Base-by-base conservation (phyloP, 352 stramenopile genomes). In the Pythium plurisporium region DNA sequence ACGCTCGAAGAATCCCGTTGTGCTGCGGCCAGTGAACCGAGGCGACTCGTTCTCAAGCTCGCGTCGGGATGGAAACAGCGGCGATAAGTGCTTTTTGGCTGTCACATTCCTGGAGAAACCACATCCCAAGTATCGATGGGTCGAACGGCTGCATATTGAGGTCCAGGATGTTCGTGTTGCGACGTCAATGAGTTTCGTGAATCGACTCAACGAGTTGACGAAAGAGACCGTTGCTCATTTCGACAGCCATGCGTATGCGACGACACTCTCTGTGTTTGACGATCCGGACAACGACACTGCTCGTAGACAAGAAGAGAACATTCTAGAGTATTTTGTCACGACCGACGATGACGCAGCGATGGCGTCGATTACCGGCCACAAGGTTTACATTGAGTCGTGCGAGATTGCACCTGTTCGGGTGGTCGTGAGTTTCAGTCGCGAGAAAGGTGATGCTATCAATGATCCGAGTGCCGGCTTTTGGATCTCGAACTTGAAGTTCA, bases 121-220 rank as follows among this genome's bases (percentile, higher is more conserved):
- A 19, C 80, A 93, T 47, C 44, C 73, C 4, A 91, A 89, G 50
- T 89, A 89, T 62, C 74, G 64, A 20, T 90, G 70, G 64, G 68
- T 93, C 19, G 83, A 93, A 41, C 67, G 70, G 31, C 44, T 89
- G 1, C 71, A 62, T 9, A 62, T 89, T 2, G 69, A 87, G 49
- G 42, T 89, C 27, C 81, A 91, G 56, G 79, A 91, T 34, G 62
- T 90, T 19, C 84, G 82, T 37, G 30, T 91, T 3, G 70, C 79
- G 48, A 91, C 83, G 8, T 89, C 83, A 1, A 92, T 91, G 84
- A 73, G 68, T 23, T 94, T 94, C 50, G 73, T 94, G 9, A 72
- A 91, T 60, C 74, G 84, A 2, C 50, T 94, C 12, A 76, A 85
- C 56, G 68, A 55, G 8, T 52, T 93, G 19, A 59, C 77, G 15